Percentiles rank a stretch among this genome's conserved stretches.
These are phyloP conservation scores for Magnolia kwangsiensis DNA, from an alignment of 164 flowering plant genomes.

Conservation along the genomic window DNA sequence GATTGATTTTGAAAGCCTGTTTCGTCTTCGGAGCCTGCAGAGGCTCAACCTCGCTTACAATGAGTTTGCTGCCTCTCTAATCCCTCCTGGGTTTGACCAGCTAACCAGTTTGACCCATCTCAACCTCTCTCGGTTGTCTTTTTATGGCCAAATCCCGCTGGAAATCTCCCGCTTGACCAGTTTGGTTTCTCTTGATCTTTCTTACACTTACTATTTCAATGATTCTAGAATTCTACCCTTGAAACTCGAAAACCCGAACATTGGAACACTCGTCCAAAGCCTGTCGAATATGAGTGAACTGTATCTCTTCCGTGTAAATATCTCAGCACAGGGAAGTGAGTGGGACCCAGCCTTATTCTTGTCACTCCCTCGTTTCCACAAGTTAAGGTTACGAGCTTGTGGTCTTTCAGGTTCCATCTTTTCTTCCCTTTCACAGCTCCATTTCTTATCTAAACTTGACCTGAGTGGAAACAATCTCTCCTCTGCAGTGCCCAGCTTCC, in stretches of 20 bases:
- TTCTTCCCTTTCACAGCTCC: background rate
- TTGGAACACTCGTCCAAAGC: background rate
- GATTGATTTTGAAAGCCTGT: background rate
- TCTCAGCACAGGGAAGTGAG: background rate
- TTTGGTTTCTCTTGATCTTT: slow-evolving; percentile 20
- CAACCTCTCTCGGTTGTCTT: slow-evolving; percentile 43
- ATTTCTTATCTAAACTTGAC: background rate
- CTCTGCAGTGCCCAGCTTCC: too few species aligned
- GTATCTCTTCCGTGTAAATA: background rate
- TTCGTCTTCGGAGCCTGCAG: slow-evolving; percentile 16
- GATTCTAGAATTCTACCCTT: background rate
- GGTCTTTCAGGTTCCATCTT: background rate
- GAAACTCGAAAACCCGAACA: background rate
- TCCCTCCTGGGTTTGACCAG: slow-evolving; percentile 27
- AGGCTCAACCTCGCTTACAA: slow-evolving; percentile 37
- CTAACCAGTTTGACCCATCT: slow-evolving; percentile 24
- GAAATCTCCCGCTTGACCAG: slow-evolving; percentile 27
- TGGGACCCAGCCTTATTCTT: background rate
- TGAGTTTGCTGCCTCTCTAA: slow-evolving; percentile 17
- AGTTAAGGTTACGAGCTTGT: background rate
- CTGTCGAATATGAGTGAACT: background rate
- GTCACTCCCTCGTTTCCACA: background rate
- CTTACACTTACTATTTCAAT: background rate
- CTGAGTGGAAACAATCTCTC: background rate
- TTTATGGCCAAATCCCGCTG: slow-evolving; percentile 37